phyloP scores from a whole-genome alignment of 2,329 filamentous ascomycete genomes.

The Macrophomina tecta region DNA sequence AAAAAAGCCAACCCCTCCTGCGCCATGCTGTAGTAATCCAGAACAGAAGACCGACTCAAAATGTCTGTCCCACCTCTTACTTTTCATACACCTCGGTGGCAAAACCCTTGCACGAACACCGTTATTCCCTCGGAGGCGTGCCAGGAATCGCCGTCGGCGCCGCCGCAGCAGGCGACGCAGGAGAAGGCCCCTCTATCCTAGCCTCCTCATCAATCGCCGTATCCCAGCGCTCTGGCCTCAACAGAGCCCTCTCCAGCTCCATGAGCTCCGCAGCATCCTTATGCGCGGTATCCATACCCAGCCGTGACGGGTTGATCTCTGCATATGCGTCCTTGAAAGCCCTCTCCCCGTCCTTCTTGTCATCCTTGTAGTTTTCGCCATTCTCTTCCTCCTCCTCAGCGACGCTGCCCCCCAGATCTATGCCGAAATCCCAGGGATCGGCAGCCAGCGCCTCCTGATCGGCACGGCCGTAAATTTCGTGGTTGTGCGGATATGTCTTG shows the following conservation, averaged over 20 bases:
- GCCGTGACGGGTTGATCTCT: background rate
- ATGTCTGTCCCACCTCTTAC: no score
- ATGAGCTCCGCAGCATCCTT: background rate
- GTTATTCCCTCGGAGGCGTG: background rate
- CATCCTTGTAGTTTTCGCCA: background rate
- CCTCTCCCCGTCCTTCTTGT: background rate
- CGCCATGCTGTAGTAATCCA: background rate
- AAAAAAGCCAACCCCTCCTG: background rate
- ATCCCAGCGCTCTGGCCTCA: background rate
- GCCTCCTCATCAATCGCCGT: constrained; percentile 4
- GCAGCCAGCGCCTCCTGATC: constrained; percentile 27
- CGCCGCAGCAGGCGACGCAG: background rate
- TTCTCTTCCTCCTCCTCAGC: constrained; percentile 4
- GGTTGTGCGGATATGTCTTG: constrained; percentile 18
- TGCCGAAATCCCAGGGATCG: constrained; percentile 25
- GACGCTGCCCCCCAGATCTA: background rate
- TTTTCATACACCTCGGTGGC: no score
- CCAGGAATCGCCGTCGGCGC: no score
- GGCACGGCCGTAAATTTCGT: constrained; percentile 25
- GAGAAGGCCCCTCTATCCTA: background rate
- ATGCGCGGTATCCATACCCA: constrained; percentile 8
- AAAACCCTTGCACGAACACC: no score
- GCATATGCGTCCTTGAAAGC: constrained; percentile 2
- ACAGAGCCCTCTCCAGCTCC: background rate
- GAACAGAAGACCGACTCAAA: no score